Base-by-base conservation (phyloP, 2,329 filamentous ascomycete species). In the Bipolaris oryzae region DNA sequence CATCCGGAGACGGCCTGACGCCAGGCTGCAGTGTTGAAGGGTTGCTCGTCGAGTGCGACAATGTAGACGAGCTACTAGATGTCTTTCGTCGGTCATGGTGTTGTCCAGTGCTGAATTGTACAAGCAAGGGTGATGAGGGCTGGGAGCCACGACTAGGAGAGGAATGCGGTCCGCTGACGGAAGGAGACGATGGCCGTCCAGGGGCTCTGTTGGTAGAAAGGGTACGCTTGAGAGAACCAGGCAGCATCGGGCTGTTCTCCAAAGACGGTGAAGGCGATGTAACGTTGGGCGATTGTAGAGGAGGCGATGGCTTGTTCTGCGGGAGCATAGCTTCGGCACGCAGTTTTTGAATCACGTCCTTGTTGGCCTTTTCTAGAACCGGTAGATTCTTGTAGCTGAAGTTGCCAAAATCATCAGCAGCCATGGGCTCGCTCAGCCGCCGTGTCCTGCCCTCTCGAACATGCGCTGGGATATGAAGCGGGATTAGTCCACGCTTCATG, bases 361-460 rank as follows among this genome's bases (percentile, higher is more conserved):
- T 99, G 78, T 99, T 99, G 52, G 95, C 95, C 76, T 97, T 98
- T 70, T 98, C 95, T 16, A 99, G 82, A 18, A 98, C 94, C 0
- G 94, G 93, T 46, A 99, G 80, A 68, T 99, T 99, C 79, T 99
- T 99, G 82, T 96, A 99, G 37, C 92, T 87, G 76, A 99, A 99
- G 61, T 87, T 92, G 31, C 95, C 95, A 80, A 99, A 99, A 73
- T 99, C 96, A 74, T 99, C 95, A 0, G 89, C 84, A 31, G 87
- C 85, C 15, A 94, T 87, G 1, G 95, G 95, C 76, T 99, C 95
- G 74, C 94, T 98, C 37, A 98, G 82, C 66, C 95, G 85, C 62
- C 95, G 86, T 66, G 87, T 93, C 71, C 96, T 91, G 50, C 90
- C 85, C 76, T 99, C 96, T 42, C 95, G 89, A 28, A 99, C 94